Percentiles rank a stretch among this genome's conserved stretches.
phyloP scores from a whole-genome alignment of 805 yeast species.

The Barnettozyma salicaria region DNA sequence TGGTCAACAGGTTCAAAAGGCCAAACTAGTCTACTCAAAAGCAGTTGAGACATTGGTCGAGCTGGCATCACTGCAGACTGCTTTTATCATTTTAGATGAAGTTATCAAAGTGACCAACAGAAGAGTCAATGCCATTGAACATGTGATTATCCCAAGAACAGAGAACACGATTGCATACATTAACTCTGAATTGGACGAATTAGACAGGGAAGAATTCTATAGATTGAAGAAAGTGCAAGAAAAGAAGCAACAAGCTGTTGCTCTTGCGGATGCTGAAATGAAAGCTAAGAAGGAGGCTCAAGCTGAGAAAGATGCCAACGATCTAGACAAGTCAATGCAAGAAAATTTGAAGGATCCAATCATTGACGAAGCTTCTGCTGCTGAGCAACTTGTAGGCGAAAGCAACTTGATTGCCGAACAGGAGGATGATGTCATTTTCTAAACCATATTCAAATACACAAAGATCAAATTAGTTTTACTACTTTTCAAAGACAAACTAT shows the following conservation, averaged over 20 bases:
- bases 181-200: slow-evolving; percentile 93
- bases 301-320: slow-evolving; percentile 27
- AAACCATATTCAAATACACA: no score
- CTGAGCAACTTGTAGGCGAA: slow-evolving; percentile 10
- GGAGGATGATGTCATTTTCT: slow-evolving; percentile 44
- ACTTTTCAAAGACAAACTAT: no score
- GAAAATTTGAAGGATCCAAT: slow-evolving; percentile 11
- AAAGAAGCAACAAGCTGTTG: slow-evolving; percentile 26
- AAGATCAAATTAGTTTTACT: no score
- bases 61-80: slow-evolving; percentile 93
- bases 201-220: slow-evolving; percentile 97
- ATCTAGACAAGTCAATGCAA: slow-evolving; percentile 15
- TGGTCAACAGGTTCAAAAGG: slow-evolving; percentile 95
- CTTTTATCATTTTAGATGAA: slow-evolving; percentile 92
- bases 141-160: slow-evolving; percentile 95
- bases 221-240: slow-evolving; percentile 79
- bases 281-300: slow-evolving; percentile 26
- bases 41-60: slow-evolving; percentile 97
- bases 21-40: slow-evolving; percentile 85
- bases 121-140: slow-evolving; percentile 98
- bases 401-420: slow-evolving; percentile 31
- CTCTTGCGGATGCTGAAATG: slow-evolving; percentile 27
- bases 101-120: slow-evolving; percentile 97
- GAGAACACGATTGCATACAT: slow-evolving; percentile 90
- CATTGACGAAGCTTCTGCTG: slow-evolving; percentile 8